Evolutionary conservation across 2,329 filamentous ascomycete genomes (phyloP).

Genomic region (Microdochium trichocladiopsis): DNA sequence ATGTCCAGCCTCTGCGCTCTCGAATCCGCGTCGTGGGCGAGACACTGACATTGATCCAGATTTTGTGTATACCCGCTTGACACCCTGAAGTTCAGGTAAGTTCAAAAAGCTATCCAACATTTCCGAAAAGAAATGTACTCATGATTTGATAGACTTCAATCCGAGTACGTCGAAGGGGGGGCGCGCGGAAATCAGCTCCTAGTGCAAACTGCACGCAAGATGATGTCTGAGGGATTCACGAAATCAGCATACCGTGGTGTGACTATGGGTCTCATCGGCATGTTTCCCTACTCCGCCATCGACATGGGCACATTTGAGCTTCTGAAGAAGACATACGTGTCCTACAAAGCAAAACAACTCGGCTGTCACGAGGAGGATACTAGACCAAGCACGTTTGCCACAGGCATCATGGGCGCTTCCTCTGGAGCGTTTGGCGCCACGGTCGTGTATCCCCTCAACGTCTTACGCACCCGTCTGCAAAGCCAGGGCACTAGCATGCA

Average conservation of each 20-base stretch:
- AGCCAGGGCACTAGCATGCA: conserved; percentile 93
- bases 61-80: conserved; percentile 94
- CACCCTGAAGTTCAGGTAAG: conserved; percentile 62
- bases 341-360: conserved; percentile 59
- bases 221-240: conserved; percentile 71
- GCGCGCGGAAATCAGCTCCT: conserved; percentile 79
- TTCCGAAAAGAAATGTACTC: conserved; percentile 6
- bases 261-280: conserved; percentile 87
- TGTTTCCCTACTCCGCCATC: conserved; percentile 97
- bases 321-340: conserved; percentile 68
- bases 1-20: conserved; percentile 22
- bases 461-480: conserved; percentile 85
- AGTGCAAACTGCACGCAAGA: conserved; percentile 73
- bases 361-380: conserved; percentile 80
- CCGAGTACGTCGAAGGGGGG: conserved; percentile 83
- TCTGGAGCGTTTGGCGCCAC: conserved; percentile 88
- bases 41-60: conserved; percentile 27
- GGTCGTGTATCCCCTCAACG: conserved; percentile 92
- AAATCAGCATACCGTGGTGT: conserved; percentile 83
- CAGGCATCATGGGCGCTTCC: conserved; percentile 82
- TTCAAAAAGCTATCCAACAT: neutral
- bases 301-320: conserved; percentile 95
- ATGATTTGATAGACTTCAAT: conserved; percentile 70
- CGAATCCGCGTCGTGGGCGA: conserved; percentile 12
- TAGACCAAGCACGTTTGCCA: conserved; percentile 71